A percentile compares a stretch with the other conserved stretches of the same genome.
These are phyloP conservation scores for Postia placenta DNA, from an alignment of 768 basidiomycete species.

Conservation along the genomic window DNA sequence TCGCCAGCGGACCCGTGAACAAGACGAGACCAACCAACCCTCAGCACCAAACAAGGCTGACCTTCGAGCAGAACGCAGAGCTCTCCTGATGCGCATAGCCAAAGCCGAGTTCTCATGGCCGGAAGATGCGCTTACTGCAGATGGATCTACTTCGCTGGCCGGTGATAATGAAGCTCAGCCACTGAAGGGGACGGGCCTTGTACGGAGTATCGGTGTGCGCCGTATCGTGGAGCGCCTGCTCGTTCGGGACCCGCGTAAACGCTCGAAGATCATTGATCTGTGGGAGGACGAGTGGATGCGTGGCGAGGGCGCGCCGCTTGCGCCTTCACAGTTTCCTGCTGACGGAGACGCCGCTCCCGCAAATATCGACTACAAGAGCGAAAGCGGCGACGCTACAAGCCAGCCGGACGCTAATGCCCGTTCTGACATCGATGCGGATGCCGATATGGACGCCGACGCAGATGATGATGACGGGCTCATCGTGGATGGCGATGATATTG, in stretches of 20 bases:
- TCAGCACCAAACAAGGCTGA: neutral
- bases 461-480: constrained; percentile 23
- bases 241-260: constrained; percentile 60
- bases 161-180: neutral
- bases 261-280: constrained; percentile 56
- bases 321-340: constrained; percentile 11
- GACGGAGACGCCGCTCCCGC: neutral
- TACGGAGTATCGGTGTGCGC: constrained; percentile 39
- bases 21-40: constrained; percentile 18
- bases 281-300: constrained; percentile 51
- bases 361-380: neutral
- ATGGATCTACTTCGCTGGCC: neutral
- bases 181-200: constrained; percentile 29
- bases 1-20: constrained; percentile 27
- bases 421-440: constrained; percentile 1
- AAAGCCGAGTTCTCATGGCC: constrained; percentile 79
- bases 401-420: neutral
- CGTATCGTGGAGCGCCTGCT: constrained; percentile 56
- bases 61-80: constrained; percentile 33
- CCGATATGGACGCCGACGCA: constrained; percentile 10
- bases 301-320: constrained; percentile 28
- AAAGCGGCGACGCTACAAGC: constrained; percentile 3
- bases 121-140: constrained; percentile 4
- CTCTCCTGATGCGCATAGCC: constrained; percentile 75
- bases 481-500: constrained; percentile 24